Conservation (phyloP, 306 rosid species). For the Sesbania bispinosa region DNA sequence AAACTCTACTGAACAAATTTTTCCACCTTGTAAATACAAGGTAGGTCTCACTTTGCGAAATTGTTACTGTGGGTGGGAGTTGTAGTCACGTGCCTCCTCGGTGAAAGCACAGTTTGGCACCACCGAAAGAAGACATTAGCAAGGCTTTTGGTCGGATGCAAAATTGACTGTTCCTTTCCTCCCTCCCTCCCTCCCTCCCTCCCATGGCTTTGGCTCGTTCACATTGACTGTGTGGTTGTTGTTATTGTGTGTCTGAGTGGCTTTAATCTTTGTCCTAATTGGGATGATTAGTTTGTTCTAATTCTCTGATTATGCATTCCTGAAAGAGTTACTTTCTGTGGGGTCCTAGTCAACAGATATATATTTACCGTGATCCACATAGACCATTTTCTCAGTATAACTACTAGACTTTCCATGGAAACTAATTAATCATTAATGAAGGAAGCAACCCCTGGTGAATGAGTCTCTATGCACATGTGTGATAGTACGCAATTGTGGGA, state of each 20-base stretch:
- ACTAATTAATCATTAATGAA: not conserved
- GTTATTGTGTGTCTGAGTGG: not conserved
- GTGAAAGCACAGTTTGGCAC: not conserved
- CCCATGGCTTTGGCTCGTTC: not conserved
- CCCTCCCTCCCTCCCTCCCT: no score
- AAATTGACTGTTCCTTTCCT: constrained; percentile 17
- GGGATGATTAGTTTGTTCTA: not conserved
- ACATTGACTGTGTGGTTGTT: not conserved
- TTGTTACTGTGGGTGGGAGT: no score
- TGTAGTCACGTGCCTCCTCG: constrained; percentile 1
- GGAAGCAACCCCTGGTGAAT: no score
- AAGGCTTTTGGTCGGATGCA: constrained; percentile 7
- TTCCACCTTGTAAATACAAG: no score
- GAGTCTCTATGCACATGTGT: no score
- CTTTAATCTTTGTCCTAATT: constrained; percentile 8
- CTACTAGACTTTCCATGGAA: not conserved
- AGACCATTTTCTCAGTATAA: no score
- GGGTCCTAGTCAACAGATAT: no score
- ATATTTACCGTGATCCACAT: no score
- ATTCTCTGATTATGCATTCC: not conserved
- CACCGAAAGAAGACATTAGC: not conserved
- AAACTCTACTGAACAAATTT: no score
- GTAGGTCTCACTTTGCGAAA: no score
- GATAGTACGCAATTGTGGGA: no score
- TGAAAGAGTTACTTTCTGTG: not conserved